Evolutionary conservation across 805 yeast species (phyloP), one percentile per base, ranked within the genome.

Genomic region (Candida alai): DNA sequence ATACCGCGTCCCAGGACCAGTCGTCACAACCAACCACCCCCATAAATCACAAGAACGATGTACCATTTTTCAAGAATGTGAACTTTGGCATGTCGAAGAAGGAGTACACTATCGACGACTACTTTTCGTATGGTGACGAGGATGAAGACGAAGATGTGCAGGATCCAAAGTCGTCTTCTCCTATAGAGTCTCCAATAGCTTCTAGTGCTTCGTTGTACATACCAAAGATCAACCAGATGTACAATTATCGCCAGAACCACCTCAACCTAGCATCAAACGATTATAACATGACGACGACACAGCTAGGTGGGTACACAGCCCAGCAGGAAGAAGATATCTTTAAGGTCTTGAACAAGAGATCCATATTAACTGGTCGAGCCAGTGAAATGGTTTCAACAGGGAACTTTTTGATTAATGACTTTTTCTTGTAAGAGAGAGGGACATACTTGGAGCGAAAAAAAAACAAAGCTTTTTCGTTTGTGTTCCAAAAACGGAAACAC

Each of bases 351-450:
- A 66, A 62, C 40, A 56, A 55, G 32, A 45, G 58, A 32, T 57
- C 65, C 24, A 52, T 65, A 30, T 44, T 65, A 27, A 48, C 60
- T 19, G 71, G 71, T 29, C 60, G 55, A 41, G 68, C 69, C 34
- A 62, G 67, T 37, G 71, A 65, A 49, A 66, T 65, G 66, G 60
- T 67, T 35, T 58, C 70, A 33, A 53, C 62, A 19, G 62, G 67
- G 17, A 63, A 57, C 30, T 62, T 67, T 37, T 46, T 65, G 41
- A 59, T 66, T 43, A 64, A 64, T 42, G 73, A 67, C 37, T 66
- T 66, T 41, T 62, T 65, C 47, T 59, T 65, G 41, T 66, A 51
- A 54, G 25, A 19, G 17, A 16, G n/a, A n/a, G n/a, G 23, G 21
- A 29, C 18, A 14, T 13, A 28, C 15, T 12, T 23, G 14, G 11